A percentile compares a stretch with the other conserved stretches of the same genome.
Conservation (phyloP, 2,329 filamentous ascomycete species). For the Botrytis galanthina region DNA sequence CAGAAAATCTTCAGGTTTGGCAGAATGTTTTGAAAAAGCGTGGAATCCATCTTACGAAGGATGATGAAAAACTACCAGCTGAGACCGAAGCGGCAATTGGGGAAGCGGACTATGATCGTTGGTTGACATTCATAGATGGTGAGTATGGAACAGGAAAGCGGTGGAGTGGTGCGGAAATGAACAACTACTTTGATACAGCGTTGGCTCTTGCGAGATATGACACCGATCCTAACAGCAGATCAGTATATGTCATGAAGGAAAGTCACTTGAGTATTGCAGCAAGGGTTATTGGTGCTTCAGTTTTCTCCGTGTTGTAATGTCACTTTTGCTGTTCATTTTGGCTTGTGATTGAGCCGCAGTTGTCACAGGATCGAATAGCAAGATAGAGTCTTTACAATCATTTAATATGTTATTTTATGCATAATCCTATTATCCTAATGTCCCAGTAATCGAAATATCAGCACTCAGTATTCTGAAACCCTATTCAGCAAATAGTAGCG, state of each 20-base stretch:
- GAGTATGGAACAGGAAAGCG: not conserved
- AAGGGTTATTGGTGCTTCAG: not conserved
- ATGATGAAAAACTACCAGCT: not conserved
- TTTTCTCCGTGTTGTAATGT: not conserved
- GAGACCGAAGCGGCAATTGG: not conserved
- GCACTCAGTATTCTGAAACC: rapidly evolving
- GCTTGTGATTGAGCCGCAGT: too few species aligned
- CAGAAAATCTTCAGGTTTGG: not conserved
- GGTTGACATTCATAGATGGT: not conserved
- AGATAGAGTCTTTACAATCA: not conserved
- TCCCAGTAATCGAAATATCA: not conserved
- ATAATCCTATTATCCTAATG: not conserved
- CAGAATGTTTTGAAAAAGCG: not conserved
- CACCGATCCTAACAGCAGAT: rapidly evolving
- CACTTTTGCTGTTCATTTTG: not conserved
- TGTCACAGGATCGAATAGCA: not conserved
- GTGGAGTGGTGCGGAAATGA: slow-evolving; percentile 1
- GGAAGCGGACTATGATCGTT: not conserved
- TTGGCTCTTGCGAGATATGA: not conserved
- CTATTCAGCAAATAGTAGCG: not conserved
- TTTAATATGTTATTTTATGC: not conserved
- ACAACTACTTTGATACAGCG: slow-evolving; percentile 2
- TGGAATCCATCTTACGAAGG: not conserved
- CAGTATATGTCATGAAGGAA: rapidly evolving
- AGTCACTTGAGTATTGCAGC: not conserved